Base-by-base conservation (phyloP, 2,329 filamentous ascomycete species). In the Claviceps paspali region DNA sequence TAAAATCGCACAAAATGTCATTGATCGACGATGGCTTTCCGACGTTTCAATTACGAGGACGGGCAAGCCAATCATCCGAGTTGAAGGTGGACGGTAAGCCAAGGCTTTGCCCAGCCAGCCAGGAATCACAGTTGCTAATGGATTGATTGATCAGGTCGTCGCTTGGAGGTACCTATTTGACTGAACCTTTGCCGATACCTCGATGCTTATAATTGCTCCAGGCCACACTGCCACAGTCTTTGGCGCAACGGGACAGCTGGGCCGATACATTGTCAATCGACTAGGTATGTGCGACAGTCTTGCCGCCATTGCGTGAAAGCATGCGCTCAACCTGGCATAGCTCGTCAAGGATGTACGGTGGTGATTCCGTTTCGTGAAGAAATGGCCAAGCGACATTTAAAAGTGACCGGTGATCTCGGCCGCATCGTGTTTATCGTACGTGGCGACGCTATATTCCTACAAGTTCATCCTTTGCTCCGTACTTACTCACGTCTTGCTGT, bases 181-280 rank as follows among this genome's bases (percentile, higher is more conserved):
- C 18, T 31, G 8, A 33, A n/a, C 9, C 22, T 4, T 18, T 14
- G 35, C 28, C 24, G 38, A 33, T 34, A 43, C 41, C 41, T n/a
- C 19, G 36, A 45, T 36, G 38, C 52, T 55, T 48, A 58, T 45
- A 40, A 41, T 43, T 41, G 35, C 37, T 41, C 48, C 61, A 85
- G 88, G 88, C 48, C 86, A 96, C 64, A 95, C 87, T 45, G 88
- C 83, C 43, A 98, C 91, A 41, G 88, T 98, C 52, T 98, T 98
- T 64, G 91, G 91, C 63, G 91, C 91, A 54, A 95, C 87, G 43
- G 91, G 91, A 46, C 88, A 93, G 60, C 67, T 98, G 39, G 91
- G 91, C 56, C 79, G 91, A 56, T 98, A 98, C 61, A 93, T 98
- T 56, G 91, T 98, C 56, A 94, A 95, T 65, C 76, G 85, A 59